phyloP scores from a whole-genome alignment of 2,329 filamentous ascomycete genomes.

The Parascedosporium putredinis region DNA sequence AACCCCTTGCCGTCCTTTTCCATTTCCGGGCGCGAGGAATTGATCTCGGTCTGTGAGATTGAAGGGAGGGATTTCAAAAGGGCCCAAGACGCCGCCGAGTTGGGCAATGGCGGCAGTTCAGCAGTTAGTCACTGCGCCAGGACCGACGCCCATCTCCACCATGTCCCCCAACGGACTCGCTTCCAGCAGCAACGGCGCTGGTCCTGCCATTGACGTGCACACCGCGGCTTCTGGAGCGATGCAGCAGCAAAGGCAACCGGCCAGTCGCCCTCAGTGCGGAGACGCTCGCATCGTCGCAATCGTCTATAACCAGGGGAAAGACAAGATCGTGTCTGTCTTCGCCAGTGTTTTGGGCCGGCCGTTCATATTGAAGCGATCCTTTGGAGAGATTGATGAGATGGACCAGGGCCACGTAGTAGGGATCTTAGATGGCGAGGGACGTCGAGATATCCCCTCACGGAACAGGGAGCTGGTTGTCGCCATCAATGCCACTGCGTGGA shows the following conservation, averaged over 20 bases:
- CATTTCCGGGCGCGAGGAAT: background rate
- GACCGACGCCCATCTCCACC: background rate
- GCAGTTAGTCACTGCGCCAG: constrained; percentile 1
- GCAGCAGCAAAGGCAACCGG: background rate
- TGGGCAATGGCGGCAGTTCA: constrained; percentile 4
- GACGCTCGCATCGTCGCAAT: constrained; percentile 54
- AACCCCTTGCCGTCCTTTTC: no score
- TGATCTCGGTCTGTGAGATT: background rate
- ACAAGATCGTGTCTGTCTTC: constrained; percentile 63
- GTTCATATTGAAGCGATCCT: constrained; percentile 28
- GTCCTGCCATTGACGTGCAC: background rate
- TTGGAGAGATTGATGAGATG: constrained; percentile 33
- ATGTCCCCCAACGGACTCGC: background rate
- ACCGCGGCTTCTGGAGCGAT: background rate
- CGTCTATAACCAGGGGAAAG: constrained; percentile 60
- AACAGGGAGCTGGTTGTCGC: constrained; percentile 50
- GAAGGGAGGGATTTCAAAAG: no score
- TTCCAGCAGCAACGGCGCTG: background rate
- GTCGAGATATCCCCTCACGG: constrained; percentile 45
- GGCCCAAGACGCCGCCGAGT: background rate
- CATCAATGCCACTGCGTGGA: constrained; percentile 72
- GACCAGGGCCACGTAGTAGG: constrained; percentile 60
- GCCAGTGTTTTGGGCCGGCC: constrained; percentile 72
- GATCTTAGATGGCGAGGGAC: constrained; percentile 46
- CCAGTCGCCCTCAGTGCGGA: constrained; percentile 30